These are phyloP conservation scores for Colletotrichum higginsianum DNA, from an alignment of 2,329 filamentous ascomycete species.

Conservation along the genomic window DNA sequence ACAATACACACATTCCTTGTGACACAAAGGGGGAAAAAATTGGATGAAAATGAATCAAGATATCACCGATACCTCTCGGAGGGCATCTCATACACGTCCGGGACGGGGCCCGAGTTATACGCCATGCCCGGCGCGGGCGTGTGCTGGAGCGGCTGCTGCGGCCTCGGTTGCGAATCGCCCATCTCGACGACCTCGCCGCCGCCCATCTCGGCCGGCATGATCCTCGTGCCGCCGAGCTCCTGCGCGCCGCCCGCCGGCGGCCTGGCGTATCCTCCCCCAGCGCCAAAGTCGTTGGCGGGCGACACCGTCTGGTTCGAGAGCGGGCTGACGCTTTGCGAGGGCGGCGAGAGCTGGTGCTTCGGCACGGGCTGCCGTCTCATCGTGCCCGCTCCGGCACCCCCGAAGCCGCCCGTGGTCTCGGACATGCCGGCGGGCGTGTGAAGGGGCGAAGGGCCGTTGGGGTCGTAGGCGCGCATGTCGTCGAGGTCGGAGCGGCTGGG, in stretches of 20 bases:
- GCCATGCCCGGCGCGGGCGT: conserved; percentile 51
- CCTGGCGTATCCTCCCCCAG: conserved; percentile 5
- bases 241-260: conserved; percentile 38
- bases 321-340: conserved; percentile 37
- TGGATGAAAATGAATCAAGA: neutral
- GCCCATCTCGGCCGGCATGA: conserved; percentile 38
- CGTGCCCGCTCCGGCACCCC: conserved; percentile 5
- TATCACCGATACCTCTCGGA: conserved; percentile 55
- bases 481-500: conserved; percentile 42
- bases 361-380: conserved; percentile 29
- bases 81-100: conserved; percentile 60
- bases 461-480: conserved; percentile 56
- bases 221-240: conserved; percentile 34
- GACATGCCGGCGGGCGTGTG: conserved; percentile 30
- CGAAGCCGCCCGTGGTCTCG: conserved; percentile 22
- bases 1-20: conserved; percentile 2
- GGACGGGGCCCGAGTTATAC: conserved; percentile 51
- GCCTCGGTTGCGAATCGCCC: conserved; percentile 47
- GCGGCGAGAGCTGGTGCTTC: conserved; percentile 32
- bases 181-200: conserved; percentile 50
- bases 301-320: conserved; percentile 32
- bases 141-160: conserved; percentile 22
- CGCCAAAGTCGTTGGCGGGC: conserved; percentile 23
- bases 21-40: neutral
- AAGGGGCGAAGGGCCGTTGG: conserved; percentile 47